Percentiles rank a stretch among this genome's conserved stretches.
Conservation (phyloP, 1,284 basidiomycete species). For the Ustilago sp. region DNA sequence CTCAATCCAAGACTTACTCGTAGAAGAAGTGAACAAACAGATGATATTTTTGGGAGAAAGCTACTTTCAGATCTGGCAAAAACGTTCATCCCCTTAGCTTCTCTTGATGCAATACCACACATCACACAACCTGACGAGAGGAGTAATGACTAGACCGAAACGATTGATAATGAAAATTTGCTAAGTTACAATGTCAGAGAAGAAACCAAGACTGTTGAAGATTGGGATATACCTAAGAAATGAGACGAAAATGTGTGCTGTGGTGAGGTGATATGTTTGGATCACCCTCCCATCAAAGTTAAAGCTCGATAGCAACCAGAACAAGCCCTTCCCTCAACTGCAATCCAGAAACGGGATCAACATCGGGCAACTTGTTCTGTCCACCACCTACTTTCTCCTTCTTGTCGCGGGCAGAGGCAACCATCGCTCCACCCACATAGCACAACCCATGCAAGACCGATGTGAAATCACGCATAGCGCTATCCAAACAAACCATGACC, state of each 20-base stretch:
- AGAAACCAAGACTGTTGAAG: slow-evolving; percentile 37
- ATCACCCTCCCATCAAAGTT: slow-evolving; percentile 6
- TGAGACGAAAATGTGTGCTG: background rate
- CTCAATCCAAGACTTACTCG: slow-evolving; percentile 95
- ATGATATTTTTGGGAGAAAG: slow-evolving; percentile 99
- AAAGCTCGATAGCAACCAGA: slow-evolving; percentile 51
- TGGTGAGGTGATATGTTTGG: slow-evolving; percentile 15
- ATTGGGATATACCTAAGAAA: slow-evolving; percentile 25
- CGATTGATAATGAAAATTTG: background rate
- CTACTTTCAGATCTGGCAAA: slow-evolving; percentile 75
- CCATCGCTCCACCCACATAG: slow-evolving; percentile 62
- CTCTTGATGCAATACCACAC: background rate
- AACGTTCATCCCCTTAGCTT: background rate
- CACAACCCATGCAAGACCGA: slow-evolving; percentile 61
- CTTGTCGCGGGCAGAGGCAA: slow-evolving; percentile 29
- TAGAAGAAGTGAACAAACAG: slow-evolving; percentile 92
- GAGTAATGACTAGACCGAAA: slow-evolving; percentile 7
- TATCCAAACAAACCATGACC: slow-evolving; percentile 58
- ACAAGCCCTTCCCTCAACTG: slow-evolving; percentile 32
- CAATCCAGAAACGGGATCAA: slow-evolving; percentile 33
- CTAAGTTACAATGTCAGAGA: slow-evolving; percentile 11
- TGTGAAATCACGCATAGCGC: slow-evolving; percentile 47
- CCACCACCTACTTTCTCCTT: slow-evolving; percentile 3
- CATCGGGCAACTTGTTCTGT: slow-evolving; percentile 14
- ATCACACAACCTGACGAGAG: background rate